phyloP scores from a whole-genome alignment of 2,329 filamentous ascomycete species.

The Claviceps sp. region DNA sequence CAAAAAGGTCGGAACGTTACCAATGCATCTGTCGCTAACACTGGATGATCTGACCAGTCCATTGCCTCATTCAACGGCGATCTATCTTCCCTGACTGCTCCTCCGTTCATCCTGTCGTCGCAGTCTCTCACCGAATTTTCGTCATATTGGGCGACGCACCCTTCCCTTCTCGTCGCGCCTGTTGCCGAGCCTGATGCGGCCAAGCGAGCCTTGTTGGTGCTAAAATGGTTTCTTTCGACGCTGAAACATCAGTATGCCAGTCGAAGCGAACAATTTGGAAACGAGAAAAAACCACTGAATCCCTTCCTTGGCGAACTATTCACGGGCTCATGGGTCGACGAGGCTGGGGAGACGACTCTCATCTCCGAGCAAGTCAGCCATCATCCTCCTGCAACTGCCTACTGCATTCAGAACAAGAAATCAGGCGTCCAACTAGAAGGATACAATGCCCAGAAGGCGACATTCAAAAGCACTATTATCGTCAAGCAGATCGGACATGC shows the following conservation, averaged over 20 bases:
- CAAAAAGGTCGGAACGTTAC: too few relatives aligned
- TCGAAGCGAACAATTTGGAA: conserved; percentile 65
- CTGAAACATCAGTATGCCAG: conserved; percentile 73
- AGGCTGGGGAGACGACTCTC: conserved; percentile 67
- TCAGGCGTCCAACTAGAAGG: conserved; percentile 70
- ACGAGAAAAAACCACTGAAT: conserved; percentile 96
- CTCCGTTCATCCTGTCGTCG: conserved; percentile 68
- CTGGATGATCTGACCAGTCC: conserved; percentile 30
- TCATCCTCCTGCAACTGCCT: conserved; percentile 89
- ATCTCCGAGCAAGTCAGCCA: conserved; percentile 92
- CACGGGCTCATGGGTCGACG: conserved; percentile 78
- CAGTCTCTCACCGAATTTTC: conserved; percentile 71
- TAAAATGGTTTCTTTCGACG: conserved; percentile 92
- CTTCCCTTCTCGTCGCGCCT: conserved; percentile 66
- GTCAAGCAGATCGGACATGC: conserved; percentile 93
- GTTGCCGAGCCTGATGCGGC: conserved; percentile 65
- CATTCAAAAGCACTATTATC: conserved; percentile 84
- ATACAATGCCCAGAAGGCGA: conserved; percentile 94
- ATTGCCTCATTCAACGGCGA: conserved; percentile 75
- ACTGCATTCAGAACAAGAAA: conserved; percentile 77
- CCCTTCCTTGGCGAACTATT: conserved; percentile 94
- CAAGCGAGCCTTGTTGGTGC: conserved; percentile 72
- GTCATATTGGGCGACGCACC: conserved; percentile 72
- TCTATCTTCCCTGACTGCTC: conserved; percentile 65
- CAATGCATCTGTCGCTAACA: conserved; percentile 1